phyloP scores from a whole-genome alignment of 2,329 filamentous ascomycete species.

The Verticillium longisporum region DNA sequence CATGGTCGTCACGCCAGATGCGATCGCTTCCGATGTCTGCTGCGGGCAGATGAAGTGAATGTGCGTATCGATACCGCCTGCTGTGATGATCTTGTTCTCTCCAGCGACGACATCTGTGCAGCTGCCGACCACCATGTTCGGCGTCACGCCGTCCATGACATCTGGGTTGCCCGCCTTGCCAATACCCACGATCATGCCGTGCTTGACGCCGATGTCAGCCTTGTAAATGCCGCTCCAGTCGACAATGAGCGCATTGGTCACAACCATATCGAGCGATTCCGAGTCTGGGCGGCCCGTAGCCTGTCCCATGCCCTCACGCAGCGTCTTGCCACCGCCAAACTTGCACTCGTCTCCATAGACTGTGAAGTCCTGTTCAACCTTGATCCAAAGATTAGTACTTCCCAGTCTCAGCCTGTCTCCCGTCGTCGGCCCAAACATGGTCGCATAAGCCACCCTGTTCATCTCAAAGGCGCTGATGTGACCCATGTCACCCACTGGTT shows the following conservation, averaged over 20 bases:
- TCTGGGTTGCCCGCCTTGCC: slow-evolving; percentile 97
- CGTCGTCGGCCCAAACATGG: slow-evolving; percentile 89
- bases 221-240: slow-evolving; percentile 95
- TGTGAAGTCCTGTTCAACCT: slow-evolving; percentile 80
- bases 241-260: slow-evolving; percentile 83
- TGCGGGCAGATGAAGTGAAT: slow-evolving; percentile 96
- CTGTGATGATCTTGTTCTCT: slow-evolving; percentile 85
- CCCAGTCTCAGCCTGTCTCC: slow-evolving; percentile 81
- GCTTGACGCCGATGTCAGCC: slow-evolving; percentile 89
- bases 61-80: slow-evolving; percentile 83
- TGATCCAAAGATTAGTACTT: slow-evolving; percentile 81
- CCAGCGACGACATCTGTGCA: slow-evolving; percentile 89
- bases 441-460: slow-evolving; percentile 70
- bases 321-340: slow-evolving; percentile 89
- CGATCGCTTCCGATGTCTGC: slow-evolving; percentile 75
- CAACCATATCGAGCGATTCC: slow-evolving; percentile 73
- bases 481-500: slow-evolving; percentile 48
- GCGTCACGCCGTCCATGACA: slow-evolving; percentile 81
- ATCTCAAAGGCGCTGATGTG: slow-evolving; percentile 60
- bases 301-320: slow-evolving; percentile 94
- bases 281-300: slow-evolving; percentile 67
- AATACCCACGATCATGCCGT: slow-evolving; percentile 79
- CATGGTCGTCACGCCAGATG: slow-evolving; percentile 84
- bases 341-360: slow-evolving; percentile 88
- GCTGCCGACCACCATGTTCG: slow-evolving; percentile 73